A percentile compares a stretch with the other conserved stretches of the same genome.
Evolutionary conservation across 2,329 filamentous ascomycete genomes (phyloP).

Genomic region (Clarireedia hainanense): DNA sequence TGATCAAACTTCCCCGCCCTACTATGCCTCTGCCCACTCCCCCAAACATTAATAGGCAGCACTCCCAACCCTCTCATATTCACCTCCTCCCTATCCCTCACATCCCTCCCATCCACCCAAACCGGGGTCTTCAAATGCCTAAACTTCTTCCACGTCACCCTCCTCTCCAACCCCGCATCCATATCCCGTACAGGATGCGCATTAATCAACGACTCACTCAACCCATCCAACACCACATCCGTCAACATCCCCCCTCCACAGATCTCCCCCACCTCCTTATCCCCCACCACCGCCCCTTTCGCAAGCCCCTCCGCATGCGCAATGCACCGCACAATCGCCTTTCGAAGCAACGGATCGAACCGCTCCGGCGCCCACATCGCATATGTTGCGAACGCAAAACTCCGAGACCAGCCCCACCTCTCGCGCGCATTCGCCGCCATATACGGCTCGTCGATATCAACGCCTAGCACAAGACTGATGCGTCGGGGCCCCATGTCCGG

Average conservation of each 20-base stretch:
- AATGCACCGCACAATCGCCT: constrained; percentile 19
- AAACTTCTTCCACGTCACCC: constrained; percentile 23
- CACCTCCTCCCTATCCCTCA: constrained; percentile 6
- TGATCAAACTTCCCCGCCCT: constrained; percentile 13
- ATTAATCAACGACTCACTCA: constrained; percentile 12
- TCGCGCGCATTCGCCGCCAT: constrained; percentile 8
- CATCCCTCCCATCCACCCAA: constrained; percentile 14
- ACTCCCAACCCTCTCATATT: constrained; percentile 17
- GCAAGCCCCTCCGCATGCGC: constrained; percentile 9
- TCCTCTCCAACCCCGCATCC: constrained; percentile 19
- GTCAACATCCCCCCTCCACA: constrained; percentile 21
- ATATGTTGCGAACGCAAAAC: constrained; percentile 15
- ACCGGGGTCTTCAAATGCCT: constrained; percentile 9
- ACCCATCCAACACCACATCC: constrained; percentile 15
- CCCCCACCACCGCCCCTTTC: neutral
- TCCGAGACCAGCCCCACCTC: constrained; percentile 15
- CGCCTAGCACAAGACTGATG: constrained; percentile 19
- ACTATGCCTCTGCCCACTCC: constrained; percentile 20
- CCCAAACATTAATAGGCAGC: constrained; percentile 21
- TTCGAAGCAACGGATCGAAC: constrained; percentile 20
- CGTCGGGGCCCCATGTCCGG: neutral
- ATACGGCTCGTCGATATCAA: constrained; percentile 22
- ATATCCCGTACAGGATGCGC: constrained; percentile 16
- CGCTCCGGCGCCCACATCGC: constrained; percentile 18
- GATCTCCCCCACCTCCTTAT: constrained; percentile 11